Base-by-base conservation (phyloP, 2,329 filamentous ascomycete species). In the Trichoderma koningiopsis region DNA sequence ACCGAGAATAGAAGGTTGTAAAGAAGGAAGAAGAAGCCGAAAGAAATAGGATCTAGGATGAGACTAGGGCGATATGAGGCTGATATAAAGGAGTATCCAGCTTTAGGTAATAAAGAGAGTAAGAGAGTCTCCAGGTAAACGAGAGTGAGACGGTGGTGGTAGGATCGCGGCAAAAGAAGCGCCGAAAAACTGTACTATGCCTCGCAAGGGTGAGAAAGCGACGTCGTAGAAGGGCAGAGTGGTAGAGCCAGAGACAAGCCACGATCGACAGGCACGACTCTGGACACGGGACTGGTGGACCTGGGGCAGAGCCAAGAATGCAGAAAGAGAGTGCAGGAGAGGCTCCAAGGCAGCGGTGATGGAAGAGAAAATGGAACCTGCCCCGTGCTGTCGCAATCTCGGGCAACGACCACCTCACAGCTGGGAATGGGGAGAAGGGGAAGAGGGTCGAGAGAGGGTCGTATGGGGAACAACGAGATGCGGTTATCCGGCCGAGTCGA, bases 1-100 rank as follows among this genome's bases (percentile, higher is more conserved):
- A 79, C 79, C 78, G 82, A 76, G 70, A 71, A 72, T 68, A 2
- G 33, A 52, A 43, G 52, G 35, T 52, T 59, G 60, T 40, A 62
- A 31, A 58, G 33, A 65, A 52, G 35, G 29, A 14, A 22, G 49
- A 33, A 62, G 31, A 29, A 37, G 53, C 55, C 27, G 53, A 58
- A 27, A 24, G 56, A 24, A 22, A 52, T 57, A 55, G 22, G 63
- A 60, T 53, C 11, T 56, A 43, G 58, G 58, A 68, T 52, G 55
- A 65, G 47, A 52, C 29, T 67, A 61, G 47, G 57, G 57, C 55
- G 47, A 62, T 57, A 58, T 56, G 47, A 55, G 24, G 61, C 47
- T 61, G 49, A 57, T 67, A 67, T 67, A 67, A 59, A 43, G 55
- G 43, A 59, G 27, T 37, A 13, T 49, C 14, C 37, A 59, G 35